Evolutionary conservation across 495 filamentous ascomycete genomes (phyloP), one percentile per base, ranked within the genome.

Genomic region (Neurospora pannonica): DNA sequence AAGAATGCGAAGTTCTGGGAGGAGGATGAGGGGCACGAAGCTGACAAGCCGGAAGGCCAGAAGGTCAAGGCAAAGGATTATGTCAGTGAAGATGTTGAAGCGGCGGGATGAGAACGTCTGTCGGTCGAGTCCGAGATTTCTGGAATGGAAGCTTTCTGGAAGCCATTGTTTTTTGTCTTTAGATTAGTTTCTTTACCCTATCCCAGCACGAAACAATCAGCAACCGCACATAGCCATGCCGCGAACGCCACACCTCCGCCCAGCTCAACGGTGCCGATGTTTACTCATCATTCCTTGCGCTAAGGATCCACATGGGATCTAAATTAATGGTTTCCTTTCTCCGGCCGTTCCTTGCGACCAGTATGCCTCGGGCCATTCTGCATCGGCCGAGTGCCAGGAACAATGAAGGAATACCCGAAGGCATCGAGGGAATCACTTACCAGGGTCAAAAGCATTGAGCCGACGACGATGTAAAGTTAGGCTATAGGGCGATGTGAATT

Each of bases 1-100:
- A 85, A 86, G 78, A 75, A 85, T 71, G 81, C 80, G 39, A 84
- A 81, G 43, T 91, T 88, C 77, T 91, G 89, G 89, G 89, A 91
- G 75, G 37, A 13, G 73, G 69, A 40, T 9, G 72, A 69, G 2
- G 54, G 54, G 15, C 24, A 67, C 7, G 5, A 67, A 28, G 28
- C 24, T 9, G 54, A 15, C 13, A 31, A 67, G 54, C 28, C 21
- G 21, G 48, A 31, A 15, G 2, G 28, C 54, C 31, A 31, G 15
- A 67, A 31, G 54, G 28, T 0, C 0, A 67, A 67, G 54, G 15
- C 0, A 0, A 67, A 67, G 6, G 54, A 34, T 31, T 13, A 1
- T 19, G 15, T 9, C 15, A 28, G 31, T 4, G 28, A 9, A 13
- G 54, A 67, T 15, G 28, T 67, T 67, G 54, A 67, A 67, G 54